These are phyloP conservation scores for Periconia digitata DNA, from an alignment of 2,329 filamentous ascomycete genomes.

Conservation along the genomic window DNA sequence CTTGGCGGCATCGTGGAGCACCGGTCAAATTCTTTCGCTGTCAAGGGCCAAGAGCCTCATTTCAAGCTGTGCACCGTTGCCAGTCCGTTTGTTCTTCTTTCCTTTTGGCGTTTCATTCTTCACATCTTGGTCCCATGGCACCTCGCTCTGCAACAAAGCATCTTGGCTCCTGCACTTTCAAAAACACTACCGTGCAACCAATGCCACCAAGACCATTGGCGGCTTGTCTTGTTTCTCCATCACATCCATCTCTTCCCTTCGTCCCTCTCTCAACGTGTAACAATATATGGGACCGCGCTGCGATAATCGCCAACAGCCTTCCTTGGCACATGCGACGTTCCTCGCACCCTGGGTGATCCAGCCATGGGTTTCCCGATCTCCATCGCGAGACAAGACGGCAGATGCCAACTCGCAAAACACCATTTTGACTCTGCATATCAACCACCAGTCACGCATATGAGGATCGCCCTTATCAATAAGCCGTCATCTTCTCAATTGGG, in stretches of 20 bases:
- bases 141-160: conserved; percentile 3
- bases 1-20: conserved; percentile 11
- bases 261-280: conserved; percentile 5
- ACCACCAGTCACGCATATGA: conserved; percentile 2
- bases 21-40: conserved; percentile 12
- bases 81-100: not conserved
- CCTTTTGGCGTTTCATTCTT: not conserved
- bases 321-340: conserved; percentile 7
- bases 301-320: not conserved
- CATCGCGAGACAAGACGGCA: conserved; percentile 1
- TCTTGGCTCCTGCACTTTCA: conserved; percentile 4
- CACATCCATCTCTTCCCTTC: conserved; percentile 8
- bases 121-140: conserved; percentile 5
- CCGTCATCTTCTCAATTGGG: not conserved
- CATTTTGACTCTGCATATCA: conserved; percentile 12
- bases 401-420: conserved; percentile 2
- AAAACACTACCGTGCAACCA: not conserved
- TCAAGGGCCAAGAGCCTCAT: conserved; percentile 20
- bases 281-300: conserved; percentile 6
- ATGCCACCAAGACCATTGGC: conserved; percentile 5
- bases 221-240: not conserved
- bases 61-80: conserved; percentile 17
- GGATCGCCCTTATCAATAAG: conserved; percentile 3
- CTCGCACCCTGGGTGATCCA: not conserved
- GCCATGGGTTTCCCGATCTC: not conserved